phyloP scores from a whole-genome alignment of 371 early-diverging fungal genomes.

The Mortierella sp. region DNA sequence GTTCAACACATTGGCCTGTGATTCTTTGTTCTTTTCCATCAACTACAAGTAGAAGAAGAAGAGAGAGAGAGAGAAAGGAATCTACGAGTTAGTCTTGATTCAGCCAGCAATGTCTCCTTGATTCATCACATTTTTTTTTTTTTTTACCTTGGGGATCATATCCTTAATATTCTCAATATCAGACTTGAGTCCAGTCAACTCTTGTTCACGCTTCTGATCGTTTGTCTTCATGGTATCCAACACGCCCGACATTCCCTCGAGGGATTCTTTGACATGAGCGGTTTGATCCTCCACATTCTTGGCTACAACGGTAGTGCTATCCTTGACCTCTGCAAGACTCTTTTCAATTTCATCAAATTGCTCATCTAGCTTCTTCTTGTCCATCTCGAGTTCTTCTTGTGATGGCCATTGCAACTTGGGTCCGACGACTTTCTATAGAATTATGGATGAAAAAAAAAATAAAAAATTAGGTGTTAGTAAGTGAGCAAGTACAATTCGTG shows the following conservation, averaged over 20 bases:
- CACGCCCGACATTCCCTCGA: conserved; percentile 74
- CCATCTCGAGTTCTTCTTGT: conserved; percentile 74
- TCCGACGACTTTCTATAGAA: conserved; percentile 71
- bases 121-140: not conserved
- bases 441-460: not conserved
- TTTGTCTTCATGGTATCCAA: conserved; percentile 78
- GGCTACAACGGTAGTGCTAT: conserved; percentile 66
- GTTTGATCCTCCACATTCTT: conserved; percentile 78
- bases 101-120: not conserved
- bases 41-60: conserved; percentile 60
- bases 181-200: conserved; percentile 75
- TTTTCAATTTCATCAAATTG: conserved; percentile 81
- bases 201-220: conserved; percentile 78
- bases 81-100: not conserved
- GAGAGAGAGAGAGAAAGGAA: not conserved
- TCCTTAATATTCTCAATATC: conserved; percentile 85
- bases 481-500: conserved; percentile 1
- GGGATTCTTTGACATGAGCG: conserved; percentile 76
- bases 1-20: conserved; percentile 75
- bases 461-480: not conserved
- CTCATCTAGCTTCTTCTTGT: conserved; percentile 79
- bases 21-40: conserved; percentile 80
- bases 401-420: conserved; percentile 80
- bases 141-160: conserved; percentile 80
- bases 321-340: conserved; percentile 78